phyloP scores from a whole-genome alignment of 768 basidiomycete genomes.

The Coprinopsis sp. region DNA sequence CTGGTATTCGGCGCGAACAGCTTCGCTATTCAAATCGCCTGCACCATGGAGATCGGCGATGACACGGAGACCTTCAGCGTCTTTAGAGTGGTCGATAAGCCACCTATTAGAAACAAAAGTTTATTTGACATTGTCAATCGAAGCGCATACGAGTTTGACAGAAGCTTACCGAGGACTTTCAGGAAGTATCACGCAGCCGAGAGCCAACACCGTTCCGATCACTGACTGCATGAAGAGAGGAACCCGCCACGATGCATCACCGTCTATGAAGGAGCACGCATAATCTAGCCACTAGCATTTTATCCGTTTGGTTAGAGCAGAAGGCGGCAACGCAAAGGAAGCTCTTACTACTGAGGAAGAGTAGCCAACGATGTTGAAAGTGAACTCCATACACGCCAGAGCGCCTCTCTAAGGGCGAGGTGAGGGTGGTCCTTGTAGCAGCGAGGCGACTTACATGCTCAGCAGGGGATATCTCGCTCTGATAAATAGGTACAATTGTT shows the following conservation, averaged over 20 bases:
- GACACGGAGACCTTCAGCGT: conserved; percentile 78
- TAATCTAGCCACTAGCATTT: conserved; percentile 82
- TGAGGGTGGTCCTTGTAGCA: not conserved
- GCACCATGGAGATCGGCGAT: conserved; percentile 89
- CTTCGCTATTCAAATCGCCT: conserved; percentile 59
- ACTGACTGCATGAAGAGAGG: conserved; percentile 86
- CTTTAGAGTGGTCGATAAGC: conserved; percentile 84
- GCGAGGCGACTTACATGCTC: conserved; percentile 57
- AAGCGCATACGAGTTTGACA: too few species aligned
- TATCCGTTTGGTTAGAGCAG: conserved; percentile 3
- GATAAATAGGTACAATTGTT: conserved; percentile 93
- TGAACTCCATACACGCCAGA: conserved; percentile 93
- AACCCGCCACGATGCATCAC: conserved; percentile 86
- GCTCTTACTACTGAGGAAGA: conserved; percentile 77
- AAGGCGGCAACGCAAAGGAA: not conserved
- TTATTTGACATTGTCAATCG: conserved; percentile 23
- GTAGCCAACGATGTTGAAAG: conserved; percentile 89
- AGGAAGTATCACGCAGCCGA: conserved; percentile 79
- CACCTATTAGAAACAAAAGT: conserved; percentile 44
- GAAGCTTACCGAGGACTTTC: conserved; percentile 75
- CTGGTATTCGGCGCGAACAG: conserved; percentile 76
- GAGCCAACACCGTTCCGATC: conserved; percentile 75
- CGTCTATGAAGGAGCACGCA: conserved; percentile 84
- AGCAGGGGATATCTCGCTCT: conserved; percentile 93
- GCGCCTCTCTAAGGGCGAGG: conserved; percentile 62